These are phyloP conservation scores for Pythium biforme DNA, from an alignment of 352 stramenopile species.

Conservation along the genomic window DNA sequence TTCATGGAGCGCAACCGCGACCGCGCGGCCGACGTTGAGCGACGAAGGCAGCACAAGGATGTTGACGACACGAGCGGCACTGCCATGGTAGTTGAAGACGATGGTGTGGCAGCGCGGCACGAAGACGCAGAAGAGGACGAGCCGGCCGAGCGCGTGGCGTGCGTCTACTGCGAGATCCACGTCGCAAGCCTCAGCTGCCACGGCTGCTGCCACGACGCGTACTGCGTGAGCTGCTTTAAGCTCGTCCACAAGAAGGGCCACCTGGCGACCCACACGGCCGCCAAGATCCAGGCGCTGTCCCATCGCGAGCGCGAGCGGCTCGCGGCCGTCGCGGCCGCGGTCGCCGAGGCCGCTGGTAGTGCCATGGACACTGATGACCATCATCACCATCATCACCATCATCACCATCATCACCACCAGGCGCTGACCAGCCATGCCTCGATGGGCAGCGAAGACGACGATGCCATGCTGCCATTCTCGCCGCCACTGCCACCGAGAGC, in stretches of 20 bases:
- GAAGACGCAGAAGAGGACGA: conserved; percentile 25
- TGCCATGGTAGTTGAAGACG: background rate
- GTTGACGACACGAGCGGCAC: background rate
- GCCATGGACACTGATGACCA: conserved; percentile 7
- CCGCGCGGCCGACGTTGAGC: conserved; percentile 4
- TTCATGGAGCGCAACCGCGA: conserved; percentile 55
- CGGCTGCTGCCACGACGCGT: conserved; percentile 82
- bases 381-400: conserved; percentile 1
- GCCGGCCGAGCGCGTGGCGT: conserved; percentile 31
- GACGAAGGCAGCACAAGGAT: background rate
- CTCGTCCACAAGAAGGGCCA: conserved; percentile 86
- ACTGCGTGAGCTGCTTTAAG: conserved; percentile 88
- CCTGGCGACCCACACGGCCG: conserved; percentile 74
- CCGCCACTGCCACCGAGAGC: background rate
- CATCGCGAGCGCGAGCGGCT: conserved; percentile 20
- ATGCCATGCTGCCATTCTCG: background rate
- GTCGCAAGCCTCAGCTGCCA: conserved; percentile 70
- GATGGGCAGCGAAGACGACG: background rate
- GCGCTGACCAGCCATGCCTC: background rate
- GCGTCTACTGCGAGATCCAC: conserved; percentile 83
- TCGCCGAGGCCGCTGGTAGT: background rate
- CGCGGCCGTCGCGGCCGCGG: conserved; percentile 9
- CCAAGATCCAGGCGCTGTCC: conserved; percentile 45
- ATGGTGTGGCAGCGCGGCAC: background rate
- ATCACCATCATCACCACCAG: conserved; percentile 3